A percentile compares a stretch with the other conserved stretches of the same genome.
phyloP scores from a whole-genome alignment of 2,329 filamentous ascomycete genomes.

The Trichophyton mentagrophytes region DNA sequence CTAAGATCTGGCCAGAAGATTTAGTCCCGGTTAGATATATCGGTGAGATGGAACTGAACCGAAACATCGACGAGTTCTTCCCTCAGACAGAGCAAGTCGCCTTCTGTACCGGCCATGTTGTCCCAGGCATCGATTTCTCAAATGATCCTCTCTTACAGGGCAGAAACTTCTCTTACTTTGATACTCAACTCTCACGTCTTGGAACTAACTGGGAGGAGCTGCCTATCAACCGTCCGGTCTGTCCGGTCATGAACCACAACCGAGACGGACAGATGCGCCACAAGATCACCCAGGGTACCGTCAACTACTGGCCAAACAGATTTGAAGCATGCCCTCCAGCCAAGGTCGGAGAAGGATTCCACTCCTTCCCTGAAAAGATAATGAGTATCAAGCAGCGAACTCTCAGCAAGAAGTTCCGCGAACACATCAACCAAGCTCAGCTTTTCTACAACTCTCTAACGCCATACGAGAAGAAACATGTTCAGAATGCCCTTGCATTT shows the following conservation, averaged over 20 bases:
- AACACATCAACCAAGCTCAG: conserved; percentile 66
- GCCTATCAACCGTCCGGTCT: conserved; percentile 63
- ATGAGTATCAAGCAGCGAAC: conserved; percentile 55
- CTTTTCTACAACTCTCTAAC: conserved; percentile 71
- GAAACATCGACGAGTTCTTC: conserved; percentile 70
- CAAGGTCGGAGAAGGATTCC: conserved; percentile 48
- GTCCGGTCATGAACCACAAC: conserved; percentile 63
- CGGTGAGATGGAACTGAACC: conserved; percentile 66
- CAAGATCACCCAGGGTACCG: conserved; percentile 57
- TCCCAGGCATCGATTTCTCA: conserved; percentile 65
- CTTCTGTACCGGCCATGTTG: conserved; percentile 68
- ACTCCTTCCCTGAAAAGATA: conserved; percentile 54
- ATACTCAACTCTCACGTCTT: conserved; percentile 50
- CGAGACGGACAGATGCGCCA: conserved; percentile 63
- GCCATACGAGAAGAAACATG: conserved; percentile 51
- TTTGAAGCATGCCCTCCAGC: conserved; percentile 53
- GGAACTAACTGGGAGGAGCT: conserved; percentile 66
- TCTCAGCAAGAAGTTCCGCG: conserved; percentile 57
- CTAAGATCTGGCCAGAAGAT: conserved; percentile 76
- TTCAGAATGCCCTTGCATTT: conserved; percentile 50
- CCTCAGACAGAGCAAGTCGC: conserved; percentile 70
- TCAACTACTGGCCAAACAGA: conserved; percentile 72
- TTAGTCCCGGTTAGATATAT: conserved; percentile 62
- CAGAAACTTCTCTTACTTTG: conserved; percentile 51
- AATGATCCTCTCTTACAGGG: conserved; percentile 64